Evolutionary conservation across 1,139 yeast genomes (phyloP), one percentile per base, ranked within the genome.

Genomic region (Kluyveromyces sp.): DNA sequence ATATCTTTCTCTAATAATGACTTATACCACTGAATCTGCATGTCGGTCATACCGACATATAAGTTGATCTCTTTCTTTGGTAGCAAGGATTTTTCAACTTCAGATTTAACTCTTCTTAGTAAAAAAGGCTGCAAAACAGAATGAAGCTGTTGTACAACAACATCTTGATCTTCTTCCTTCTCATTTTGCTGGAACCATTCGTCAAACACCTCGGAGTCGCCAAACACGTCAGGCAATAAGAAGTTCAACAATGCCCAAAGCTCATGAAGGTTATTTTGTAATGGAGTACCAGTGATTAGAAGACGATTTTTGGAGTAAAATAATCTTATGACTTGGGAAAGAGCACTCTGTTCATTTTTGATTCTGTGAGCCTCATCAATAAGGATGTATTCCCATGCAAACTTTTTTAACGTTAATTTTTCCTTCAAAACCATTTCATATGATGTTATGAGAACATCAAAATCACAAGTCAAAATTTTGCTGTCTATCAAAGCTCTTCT

Each of bases 311-410:
- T 78, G 1, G 88, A 81, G 57, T 81, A 82, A 64, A 84, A 83
- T 68, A 81, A 67, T 59, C 92, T 69, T 49, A 84, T 83, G 49
- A 84, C 83, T 58, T 84, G 92, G 0, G 90, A 82, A 45, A 84
- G 66, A 49, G 82, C 68, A 25, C 87, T 79, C 58, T 83, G 87
- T 57, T 84, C 92, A 60, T 84, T 84, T 58, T 84, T 84, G 50
- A 84, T 80, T 68, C 92, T 73, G 63, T 84, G 94, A 7, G 92
- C 92, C 65, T 84, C 94, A 65, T 84, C 94, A 51, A 84, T 82
- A 36, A 84, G 71, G 46, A 84, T 78, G 59, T 83, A 83, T 57
- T 81, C 77, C 92, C 92, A 84, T 48, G 75, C 75, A 52, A 84
- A 74, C 59, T 80, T 83, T 51, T 69, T 76, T 55, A 84, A 70